A percentile compares a stretch with the other conserved stretches of the same genome.
phyloP scores from a whole-genome alignment of 192 early-diverging fungal genomes.

The Gaertneriomyces semiglobifer region DNA sequence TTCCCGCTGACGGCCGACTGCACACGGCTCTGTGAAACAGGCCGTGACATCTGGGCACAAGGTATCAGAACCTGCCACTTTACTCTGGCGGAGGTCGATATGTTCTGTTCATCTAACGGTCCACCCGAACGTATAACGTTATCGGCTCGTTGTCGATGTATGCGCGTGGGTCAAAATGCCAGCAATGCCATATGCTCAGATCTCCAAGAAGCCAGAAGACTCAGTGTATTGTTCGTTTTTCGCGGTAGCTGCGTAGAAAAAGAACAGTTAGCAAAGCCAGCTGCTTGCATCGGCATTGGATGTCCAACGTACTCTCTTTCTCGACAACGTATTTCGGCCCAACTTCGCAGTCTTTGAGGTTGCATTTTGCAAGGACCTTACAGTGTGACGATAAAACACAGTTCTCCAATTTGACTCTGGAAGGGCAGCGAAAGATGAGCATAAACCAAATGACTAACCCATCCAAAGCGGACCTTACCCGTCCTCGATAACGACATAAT shows the following conservation, averaged over 20 bases:
- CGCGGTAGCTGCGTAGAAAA: neutral
- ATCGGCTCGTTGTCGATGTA: no score
- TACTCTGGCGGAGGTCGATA: no score
- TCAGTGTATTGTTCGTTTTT: constrained; percentile 5
- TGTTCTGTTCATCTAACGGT: no score
- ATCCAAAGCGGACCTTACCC: constrained; percentile 35
- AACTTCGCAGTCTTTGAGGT: constrained; percentile 88
- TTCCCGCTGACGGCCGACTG: no score
- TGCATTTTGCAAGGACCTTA: constrained; percentile 68
- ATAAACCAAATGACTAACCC: neutral
- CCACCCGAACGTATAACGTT: no score
- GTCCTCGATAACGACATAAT: constrained; percentile 90
- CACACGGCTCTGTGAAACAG: no score
- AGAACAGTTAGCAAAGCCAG: neutral
- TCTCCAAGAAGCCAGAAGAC: neutral
- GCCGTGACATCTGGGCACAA: no score
- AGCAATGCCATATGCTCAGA: no score
- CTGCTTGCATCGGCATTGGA: neutral
- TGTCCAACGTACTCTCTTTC: constrained; percentile 54
- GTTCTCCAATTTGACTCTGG: constrained; percentile 79
- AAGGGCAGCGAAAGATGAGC: neutral
- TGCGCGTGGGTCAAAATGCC: no score
- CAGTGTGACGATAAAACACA: constrained; percentile 81
- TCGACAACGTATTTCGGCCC: constrained; percentile 63
- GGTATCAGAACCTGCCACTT: no score